Evolutionary conservation across 2,329 filamentous ascomycete species (phyloP).

Genomic region (Didymella sp.): DNA sequence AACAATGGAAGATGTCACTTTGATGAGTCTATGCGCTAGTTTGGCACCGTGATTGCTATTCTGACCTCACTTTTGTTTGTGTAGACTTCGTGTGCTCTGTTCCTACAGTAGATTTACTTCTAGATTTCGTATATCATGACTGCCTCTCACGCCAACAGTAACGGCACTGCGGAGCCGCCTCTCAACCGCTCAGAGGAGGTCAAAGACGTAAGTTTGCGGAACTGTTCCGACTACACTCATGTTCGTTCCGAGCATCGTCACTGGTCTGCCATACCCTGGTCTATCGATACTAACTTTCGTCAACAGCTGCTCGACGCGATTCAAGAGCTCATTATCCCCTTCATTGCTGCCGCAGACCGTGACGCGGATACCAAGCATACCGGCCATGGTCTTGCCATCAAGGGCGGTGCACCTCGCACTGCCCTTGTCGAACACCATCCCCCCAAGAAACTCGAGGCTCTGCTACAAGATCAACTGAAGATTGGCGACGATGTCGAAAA

Average conservation of each 20-base stretch:
- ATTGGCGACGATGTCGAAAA: conserved; percentile 47
- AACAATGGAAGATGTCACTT: conserved; percentile 23
- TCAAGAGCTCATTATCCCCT: conserved; percentile 71
- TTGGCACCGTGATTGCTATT: conserved; percentile 2
- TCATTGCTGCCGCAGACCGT: conserved; percentile 73
- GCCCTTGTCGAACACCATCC: conserved; percentile 55
- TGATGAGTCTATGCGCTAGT: conserved; percentile 10
- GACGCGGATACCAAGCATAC: conserved; percentile 62
- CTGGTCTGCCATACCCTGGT: conserved; percentile 14
- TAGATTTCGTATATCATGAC: conserved; percentile 2
- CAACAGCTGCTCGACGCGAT: conserved; percentile 71
- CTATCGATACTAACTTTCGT: conserved; percentile 6
- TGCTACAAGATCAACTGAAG: conserved; percentile 46
- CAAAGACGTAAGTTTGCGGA: conserved; percentile 43
- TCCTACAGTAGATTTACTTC: neutral
- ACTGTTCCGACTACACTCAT: conserved; percentile 4
- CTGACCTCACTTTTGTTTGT: conserved; percentile 6
- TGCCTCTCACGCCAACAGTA: conserved; percentile 9
- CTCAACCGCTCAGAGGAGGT: conserved; percentile 48
- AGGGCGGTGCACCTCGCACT: conserved; percentile 61
- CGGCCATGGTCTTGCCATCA: conserved; percentile 66
- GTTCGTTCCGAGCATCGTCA: conserved; percentile 9
- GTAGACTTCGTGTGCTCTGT: neutral
- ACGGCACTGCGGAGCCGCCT: conserved; percentile 25
- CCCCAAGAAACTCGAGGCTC: conserved; percentile 51